Evolutionary conservation across 768 basidiomycete genomes (phyloP).

Genomic region (Naganishia kalamii): DNA sequence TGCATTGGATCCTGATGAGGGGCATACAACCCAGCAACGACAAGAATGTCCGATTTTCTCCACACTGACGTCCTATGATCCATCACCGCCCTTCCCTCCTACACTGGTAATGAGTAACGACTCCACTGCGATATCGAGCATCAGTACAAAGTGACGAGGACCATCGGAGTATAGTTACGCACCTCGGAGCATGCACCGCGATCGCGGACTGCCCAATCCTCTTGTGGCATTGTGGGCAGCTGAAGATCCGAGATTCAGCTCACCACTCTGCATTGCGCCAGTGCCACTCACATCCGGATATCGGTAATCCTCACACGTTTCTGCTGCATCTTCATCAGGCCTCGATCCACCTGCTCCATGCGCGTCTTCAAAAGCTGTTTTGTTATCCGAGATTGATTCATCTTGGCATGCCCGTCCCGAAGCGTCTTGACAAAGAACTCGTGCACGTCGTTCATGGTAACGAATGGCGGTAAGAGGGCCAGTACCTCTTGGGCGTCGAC

Average conservation of each 20-base stretch:
- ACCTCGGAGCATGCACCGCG: slow-evolving; percentile 84
- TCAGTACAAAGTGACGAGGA: background rate
- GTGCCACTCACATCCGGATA: slow-evolving; percentile 70
- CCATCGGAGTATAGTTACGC: slow-evolving; percentile 34
- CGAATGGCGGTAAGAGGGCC: slow-evolving; percentile 79
- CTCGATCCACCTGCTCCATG: slow-evolving; percentile 67
- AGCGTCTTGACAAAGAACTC: slow-evolving; percentile 67
- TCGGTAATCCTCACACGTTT: slow-evolving; percentile 84
- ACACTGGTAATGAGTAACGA: slow-evolving; percentile 14
- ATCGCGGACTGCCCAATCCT: slow-evolving; percentile 87
- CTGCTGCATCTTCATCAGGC: slow-evolving; percentile 68
- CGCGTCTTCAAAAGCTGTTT: slow-evolving; percentile 67
- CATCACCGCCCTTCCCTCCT: background rate
- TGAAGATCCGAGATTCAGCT: slow-evolving; percentile 39
- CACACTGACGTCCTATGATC: no score
- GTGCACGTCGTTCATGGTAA: slow-evolving; percentile 71
- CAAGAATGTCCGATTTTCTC: no score
- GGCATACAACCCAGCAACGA: no score
- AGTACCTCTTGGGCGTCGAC: slow-evolving; percentile 76
- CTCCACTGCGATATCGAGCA: background rate
- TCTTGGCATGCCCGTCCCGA: slow-evolving; percentile 59
- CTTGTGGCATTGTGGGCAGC: slow-evolving; percentile 94
- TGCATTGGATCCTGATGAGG: no score
- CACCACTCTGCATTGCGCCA: background rate
- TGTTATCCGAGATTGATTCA: slow-evolving; percentile 59